These are phyloP conservation scores for Pleurostoma richardsiae DNA, from an alignment of 2,329 filamentous ascomycete genomes.

Conservation along the genomic window DNA sequence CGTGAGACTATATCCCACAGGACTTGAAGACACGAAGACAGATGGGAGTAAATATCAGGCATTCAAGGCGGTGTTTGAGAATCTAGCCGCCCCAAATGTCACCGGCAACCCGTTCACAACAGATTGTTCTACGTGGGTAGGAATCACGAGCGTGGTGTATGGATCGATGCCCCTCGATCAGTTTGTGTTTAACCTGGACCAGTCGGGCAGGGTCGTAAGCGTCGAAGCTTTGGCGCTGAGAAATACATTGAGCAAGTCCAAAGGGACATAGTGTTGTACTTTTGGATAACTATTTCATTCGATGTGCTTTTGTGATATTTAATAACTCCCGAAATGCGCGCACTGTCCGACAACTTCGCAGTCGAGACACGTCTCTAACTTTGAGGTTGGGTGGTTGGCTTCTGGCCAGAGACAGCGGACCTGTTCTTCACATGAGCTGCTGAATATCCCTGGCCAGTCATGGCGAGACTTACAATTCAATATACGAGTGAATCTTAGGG, in stretches of 20 bases:
- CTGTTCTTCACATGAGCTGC: too few relatives aligned
- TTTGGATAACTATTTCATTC: too few relatives aligned
- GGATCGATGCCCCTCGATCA: slow-evolving; percentile 16
- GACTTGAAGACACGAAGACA: slow-evolving; percentile 16
- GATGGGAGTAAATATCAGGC: slow-evolving; percentile 18
- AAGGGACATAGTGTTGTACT: too few relatives aligned
- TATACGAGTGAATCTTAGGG: slow-evolving; percentile 22
- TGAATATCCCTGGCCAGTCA: too few relatives aligned
- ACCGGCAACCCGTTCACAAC: slow-evolving; percentile 8
- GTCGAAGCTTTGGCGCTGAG: slow-evolving; percentile 17
- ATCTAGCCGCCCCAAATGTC: slow-evolving; percentile 8
- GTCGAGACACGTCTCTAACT: too few relatives aligned
- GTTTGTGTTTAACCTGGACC: slow-evolving; percentile 18
- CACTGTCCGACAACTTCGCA: too few relatives aligned
- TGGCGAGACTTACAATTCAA: too few relatives aligned
- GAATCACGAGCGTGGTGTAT: slow-evolving; percentile 14
- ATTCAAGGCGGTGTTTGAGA: slow-evolving; percentile 28
- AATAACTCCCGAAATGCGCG: too few relatives aligned
- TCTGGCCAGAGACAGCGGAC: too few relatives aligned
- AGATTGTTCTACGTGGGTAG: slow-evolving; percentile 17
- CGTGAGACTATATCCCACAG: slow-evolving; percentile 24
- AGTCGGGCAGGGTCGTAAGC: slow-evolving; percentile 11
- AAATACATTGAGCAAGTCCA: too few relatives aligned
- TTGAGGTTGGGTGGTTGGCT: too few relatives aligned
- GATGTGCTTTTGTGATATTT: too few relatives aligned